Conservation (phyloP, 2,329 filamentous ascomycete genomes). For the Pestalotiopsis sp. region DNA sequence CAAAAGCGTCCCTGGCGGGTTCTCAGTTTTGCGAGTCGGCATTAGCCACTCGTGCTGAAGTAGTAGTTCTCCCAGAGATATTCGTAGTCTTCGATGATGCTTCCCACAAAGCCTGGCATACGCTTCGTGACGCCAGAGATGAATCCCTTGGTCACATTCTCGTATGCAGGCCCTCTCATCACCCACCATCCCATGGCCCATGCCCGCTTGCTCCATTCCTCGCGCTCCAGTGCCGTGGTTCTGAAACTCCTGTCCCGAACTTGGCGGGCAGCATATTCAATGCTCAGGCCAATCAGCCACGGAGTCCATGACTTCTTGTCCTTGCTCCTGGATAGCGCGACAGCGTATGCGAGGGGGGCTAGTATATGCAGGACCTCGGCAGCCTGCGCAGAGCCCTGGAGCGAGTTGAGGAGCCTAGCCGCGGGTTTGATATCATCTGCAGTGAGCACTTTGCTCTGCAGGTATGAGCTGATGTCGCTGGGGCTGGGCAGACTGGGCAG, state of each 20-base stretch:
- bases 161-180: constrained; percentile 96
- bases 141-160: constrained; percentile 81
- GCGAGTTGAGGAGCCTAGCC: constrained; percentile 79
- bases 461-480: constrained; percentile 82
- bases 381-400: constrained; percentile 72
- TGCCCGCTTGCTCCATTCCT: constrained; percentile 85
- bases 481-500: constrained; percentile 82
- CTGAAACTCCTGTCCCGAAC: constrained; percentile 74
- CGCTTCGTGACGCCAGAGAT: constrained; percentile 75
- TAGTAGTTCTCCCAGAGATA: constrained; percentile 99
- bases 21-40: neutral
- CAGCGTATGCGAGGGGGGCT: constrained; percentile 83
- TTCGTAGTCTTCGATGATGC: constrained; percentile 93
- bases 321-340: constrained; percentile 74
- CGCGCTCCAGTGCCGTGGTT: constrained; percentile 85
- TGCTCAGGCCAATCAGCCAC: constrained; percentile 82
- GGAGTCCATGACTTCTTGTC: constrained; percentile 86
- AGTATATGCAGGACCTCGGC: constrained; percentile 93
- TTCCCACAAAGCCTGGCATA: constrained; percentile 79
- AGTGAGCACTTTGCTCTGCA: constrained; percentile 87
- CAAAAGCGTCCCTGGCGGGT: neutral
- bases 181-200: constrained; percentile 95
- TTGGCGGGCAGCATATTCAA: constrained; percentile 90
- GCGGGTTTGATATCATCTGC: constrained; percentile 97
- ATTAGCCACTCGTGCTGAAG: constrained; percentile 64